Percentiles rank a stretch among this genome's conserved stretches.
phyloP scores from a whole-genome alignment of 2,329 filamentous ascomycete genomes.

The Hymenoscyphus scutula region DNA sequence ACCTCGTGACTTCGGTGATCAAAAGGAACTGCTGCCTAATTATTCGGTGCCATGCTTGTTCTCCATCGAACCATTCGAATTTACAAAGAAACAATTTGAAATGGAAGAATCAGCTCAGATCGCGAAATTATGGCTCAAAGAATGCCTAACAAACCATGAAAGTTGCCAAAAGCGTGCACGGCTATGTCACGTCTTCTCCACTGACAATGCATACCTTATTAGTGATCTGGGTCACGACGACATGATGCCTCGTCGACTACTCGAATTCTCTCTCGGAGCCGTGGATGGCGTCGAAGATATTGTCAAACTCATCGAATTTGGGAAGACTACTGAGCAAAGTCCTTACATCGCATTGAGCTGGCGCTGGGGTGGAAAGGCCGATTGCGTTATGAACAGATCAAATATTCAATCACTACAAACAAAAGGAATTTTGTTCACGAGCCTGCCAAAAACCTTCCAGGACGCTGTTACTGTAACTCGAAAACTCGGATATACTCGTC shows the following conservation, averaged over 20 bases:
- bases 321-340: neutral
- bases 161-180: too few species aligned
- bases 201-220: neutral
- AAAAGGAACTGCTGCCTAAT: too few species aligned
- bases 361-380: neutral
- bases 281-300: neutral
- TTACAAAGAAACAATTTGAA: too few species aligned
- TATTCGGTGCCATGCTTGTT: too few species aligned
- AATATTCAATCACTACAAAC: neutral
- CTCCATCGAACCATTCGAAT: too few species aligned
- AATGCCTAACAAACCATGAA: too few species aligned
- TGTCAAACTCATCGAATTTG: neutral
- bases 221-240: neutral
- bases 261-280: neutral
- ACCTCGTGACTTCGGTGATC: too few species aligned
- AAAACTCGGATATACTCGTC: constrained; percentile 7
- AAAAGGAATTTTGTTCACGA: neutral
- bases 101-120: too few species aligned
- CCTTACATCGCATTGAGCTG: constrained; percentile 2
- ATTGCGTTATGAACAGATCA: neutral
- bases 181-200: too few species aligned
- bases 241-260: neutral
- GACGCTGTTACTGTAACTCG: constrained; percentile 16
- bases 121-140: too few species aligned
- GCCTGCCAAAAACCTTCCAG: constrained; percentile 12